Percentiles rank a stretch among this genome's conserved stretches.
phyloP scores from a whole-genome alignment of 306 rosid genomes.

The Trifolium repens region DNA sequence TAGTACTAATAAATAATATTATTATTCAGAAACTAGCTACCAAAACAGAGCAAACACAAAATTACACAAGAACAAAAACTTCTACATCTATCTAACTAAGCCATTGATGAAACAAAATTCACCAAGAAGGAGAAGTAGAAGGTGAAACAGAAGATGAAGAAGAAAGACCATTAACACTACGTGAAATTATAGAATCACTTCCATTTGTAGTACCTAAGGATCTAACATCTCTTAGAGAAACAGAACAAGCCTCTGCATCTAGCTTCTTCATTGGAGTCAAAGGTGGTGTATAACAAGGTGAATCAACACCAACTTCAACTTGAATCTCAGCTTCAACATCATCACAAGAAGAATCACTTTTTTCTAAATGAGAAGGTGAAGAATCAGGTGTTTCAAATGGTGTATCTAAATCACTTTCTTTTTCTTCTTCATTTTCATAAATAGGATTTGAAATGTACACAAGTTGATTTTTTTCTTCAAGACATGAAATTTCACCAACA shows the following conservation, averaged over 20 bases:
- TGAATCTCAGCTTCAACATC: constrained; percentile 28
- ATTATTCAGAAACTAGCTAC: constrained; percentile 40
- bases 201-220: constrained; percentile 68
- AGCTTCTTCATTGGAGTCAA: constrained; percentile 87
- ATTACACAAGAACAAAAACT: not conserved
- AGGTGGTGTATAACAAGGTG: constrained; percentile 66
- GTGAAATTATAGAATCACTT: constrained; percentile 58
- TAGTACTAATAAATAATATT: not conserved
- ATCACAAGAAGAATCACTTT: constrained; percentile 51
- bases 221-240: constrained; percentile 72
- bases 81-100: constrained; percentile 23
- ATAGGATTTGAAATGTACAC: constrained; percentile 94
- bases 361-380: constrained; percentile 76
- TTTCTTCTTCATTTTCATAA: constrained; percentile 60
- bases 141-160: constrained; percentile 84
- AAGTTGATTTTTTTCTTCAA: constrained; percentile 50
- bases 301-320: not conserved
- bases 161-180: constrained; percentile 57
- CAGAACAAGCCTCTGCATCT: constrained; percentile 70
- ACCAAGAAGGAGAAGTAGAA: constrained; percentile 92
- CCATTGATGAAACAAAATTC: constrained; percentile 50
- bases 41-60: not conserved
- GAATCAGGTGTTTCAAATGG: constrained; percentile 89
- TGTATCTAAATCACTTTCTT: constrained; percentile 46
- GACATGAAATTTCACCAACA: constrained; percentile 22